A percentile compares a stretch with the other conserved stretches of the same genome.
These are phyloP conservation scores for Neurospora intermedia DNA, from an alignment of 495 filamentous ascomycete genomes.

Conservation along the genomic window DNA sequence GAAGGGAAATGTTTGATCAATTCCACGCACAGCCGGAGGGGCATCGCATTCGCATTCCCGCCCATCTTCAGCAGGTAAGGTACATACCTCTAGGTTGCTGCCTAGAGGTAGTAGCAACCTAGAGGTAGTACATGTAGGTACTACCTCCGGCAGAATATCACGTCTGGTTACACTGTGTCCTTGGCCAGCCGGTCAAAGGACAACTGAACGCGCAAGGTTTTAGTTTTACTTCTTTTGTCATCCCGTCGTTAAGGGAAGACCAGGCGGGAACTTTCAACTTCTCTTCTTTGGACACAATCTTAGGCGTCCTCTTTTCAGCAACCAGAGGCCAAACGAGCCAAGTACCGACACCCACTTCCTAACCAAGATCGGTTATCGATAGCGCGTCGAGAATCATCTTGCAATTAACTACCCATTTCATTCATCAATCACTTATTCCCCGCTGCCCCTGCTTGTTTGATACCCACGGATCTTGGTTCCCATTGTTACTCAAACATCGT, in stretches of 20 bases:
- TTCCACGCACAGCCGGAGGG: too few relatives aligned
- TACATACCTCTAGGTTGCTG: too few relatives aligned
- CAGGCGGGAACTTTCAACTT: background rate
- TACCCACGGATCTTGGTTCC: background rate
- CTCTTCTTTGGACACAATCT: background rate
- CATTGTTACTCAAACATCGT: background rate
- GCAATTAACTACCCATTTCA: background rate
- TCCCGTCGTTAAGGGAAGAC: background rate
- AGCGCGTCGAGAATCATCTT: background rate
- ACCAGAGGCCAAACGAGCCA: background rate
- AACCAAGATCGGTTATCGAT: background rate
- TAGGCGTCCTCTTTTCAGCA: background rate
- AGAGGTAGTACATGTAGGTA: too few relatives aligned
- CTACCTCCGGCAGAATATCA: too few relatives aligned
- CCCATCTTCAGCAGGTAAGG: too few relatives aligned
- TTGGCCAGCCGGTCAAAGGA: background rate
- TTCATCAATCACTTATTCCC: background rate
- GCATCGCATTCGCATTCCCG: too few relatives aligned
- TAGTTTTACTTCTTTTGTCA: background rate
- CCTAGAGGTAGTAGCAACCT: too few relatives aligned
- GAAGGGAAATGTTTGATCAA: too few relatives aligned
- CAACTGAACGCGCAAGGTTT: background rate
- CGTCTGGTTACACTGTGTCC: background rate
- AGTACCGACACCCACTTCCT: background rate
- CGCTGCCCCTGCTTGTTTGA: background rate